Conservation (phyloP, 495 filamentous ascomycete genomes). For the Elasticomyces elasticus region DNA sequence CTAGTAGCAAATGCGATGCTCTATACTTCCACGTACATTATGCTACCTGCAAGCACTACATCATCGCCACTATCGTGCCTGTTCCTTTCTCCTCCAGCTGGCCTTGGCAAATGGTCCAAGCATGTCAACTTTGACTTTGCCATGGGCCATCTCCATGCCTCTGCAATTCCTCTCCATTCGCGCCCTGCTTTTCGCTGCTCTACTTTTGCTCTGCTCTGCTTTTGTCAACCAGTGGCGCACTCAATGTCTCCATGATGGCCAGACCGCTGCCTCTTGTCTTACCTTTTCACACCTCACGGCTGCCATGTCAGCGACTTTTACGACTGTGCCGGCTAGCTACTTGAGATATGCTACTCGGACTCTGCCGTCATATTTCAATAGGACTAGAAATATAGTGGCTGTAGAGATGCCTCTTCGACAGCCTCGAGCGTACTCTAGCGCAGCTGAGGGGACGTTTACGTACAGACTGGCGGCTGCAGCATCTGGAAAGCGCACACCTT, state of each 20-base stretch:
- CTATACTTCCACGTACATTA: no score
- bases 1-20: no score
- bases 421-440: not conserved
- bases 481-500: constrained; percentile 66
- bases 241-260: constrained; percentile 2
- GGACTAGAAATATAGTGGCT: not conserved
- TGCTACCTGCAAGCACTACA: no score
- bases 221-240: not conserved
- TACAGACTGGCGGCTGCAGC: constrained; percentile 62
- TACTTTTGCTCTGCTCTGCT: not conserved
- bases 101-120: no score
- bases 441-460: constrained; percentile 33
- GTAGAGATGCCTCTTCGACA: constrained; percentile 1
- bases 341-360: not conserved
- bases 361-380: constrained; percentile 1
- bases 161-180: not conserved
- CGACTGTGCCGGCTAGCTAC: not conserved
- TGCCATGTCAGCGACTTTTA: constrained; percentile 15
- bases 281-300: not conserved
- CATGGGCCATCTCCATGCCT: no score
- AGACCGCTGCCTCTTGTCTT: not conserved
- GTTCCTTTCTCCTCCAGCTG: no score
- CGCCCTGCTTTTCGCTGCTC: not conserved
- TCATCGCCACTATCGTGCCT: no score
- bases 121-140: no score